phyloP scores from a whole-genome alignment of 352 stramenopile genomes.

The Achlya hypogyna region DNA sequence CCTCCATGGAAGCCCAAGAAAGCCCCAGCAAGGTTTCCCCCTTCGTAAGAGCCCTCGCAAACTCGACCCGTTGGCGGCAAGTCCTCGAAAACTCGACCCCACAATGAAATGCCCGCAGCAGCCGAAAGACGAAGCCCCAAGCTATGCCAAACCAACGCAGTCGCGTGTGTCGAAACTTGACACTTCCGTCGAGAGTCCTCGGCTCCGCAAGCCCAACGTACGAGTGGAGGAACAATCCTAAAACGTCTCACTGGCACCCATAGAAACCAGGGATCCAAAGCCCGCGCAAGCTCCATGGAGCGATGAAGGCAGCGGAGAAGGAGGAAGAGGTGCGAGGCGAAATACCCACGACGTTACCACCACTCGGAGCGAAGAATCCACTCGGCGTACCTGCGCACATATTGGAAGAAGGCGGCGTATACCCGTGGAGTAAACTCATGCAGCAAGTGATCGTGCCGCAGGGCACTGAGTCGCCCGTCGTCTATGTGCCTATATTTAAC shows the following conservation, averaged over 20 bases:
- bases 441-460: constrained; percentile 16
- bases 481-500: constrained; percentile 19
- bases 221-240: too few species aligned
- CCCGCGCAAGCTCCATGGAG: background rate
- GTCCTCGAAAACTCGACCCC: background rate
- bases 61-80: background rate
- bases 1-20: background rate
- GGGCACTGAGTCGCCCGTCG: constrained; percentile 1
- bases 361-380: background rate
- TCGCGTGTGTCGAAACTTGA: background rate
- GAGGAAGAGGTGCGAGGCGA: background rate
- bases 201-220: too few species aligned
- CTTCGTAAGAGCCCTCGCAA: background rate
- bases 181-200: background rate
- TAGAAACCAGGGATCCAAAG: too few species aligned
- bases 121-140: background rate
- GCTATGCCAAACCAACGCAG: background rate
- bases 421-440: constrained; percentile 20
- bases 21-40: background rate
- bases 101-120: background rate
- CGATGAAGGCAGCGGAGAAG: background rate
- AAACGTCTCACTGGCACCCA: too few species aligned
- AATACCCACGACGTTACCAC: background rate
- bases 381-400: constrained; percentile 3
- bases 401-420: constrained; percentile 9